phyloP scores from a whole-genome alignment of 2,329 filamentous ascomycete species.

The Penicillium verrucosum region DNA sequence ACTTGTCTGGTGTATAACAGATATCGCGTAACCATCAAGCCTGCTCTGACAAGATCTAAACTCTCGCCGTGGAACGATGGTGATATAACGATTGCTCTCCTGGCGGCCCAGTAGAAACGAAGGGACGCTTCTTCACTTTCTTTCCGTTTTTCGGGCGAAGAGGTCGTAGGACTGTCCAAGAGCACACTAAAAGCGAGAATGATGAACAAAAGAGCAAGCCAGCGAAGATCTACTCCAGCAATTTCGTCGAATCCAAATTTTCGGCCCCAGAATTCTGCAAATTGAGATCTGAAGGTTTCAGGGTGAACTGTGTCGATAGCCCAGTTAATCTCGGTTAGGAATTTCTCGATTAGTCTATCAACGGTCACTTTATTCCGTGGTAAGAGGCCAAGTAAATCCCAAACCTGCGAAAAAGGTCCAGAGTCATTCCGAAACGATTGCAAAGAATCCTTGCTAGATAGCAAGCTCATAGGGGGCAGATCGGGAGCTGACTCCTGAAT shows the following conservation, averaged over 20 bases:
- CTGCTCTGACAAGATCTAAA: conserved; percentile 41
- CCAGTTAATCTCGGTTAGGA: conserved; percentile 39
- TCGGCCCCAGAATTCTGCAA: conserved; percentile 40
- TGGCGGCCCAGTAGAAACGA: conserved; percentile 43
- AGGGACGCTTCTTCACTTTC: conserved; percentile 40
- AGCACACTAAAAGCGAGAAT: conserved; percentile 42
- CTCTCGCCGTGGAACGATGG: conserved; percentile 45
- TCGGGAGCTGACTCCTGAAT: conserved; percentile 30
- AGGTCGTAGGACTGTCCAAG: conserved; percentile 33
- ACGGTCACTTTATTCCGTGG: conserved; percentile 40
- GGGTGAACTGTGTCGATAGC: conserved; percentile 39
- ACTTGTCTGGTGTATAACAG: conserved; percentile 40
- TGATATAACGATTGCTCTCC: conserved; percentile 42
- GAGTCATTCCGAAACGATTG: conserved; percentile 27
- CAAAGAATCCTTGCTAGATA: conserved; percentile 18
- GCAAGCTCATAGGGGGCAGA: conserved; percentile 21
- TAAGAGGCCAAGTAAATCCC: conserved; percentile 42
- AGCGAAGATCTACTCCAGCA: conserved; percentile 40
- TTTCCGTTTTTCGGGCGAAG: conserved; percentile 35
- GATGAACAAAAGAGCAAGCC: conserved; percentile 44
- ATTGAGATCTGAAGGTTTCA: conserved; percentile 34
- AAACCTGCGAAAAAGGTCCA: conserved; percentile 38
- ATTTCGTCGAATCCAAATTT: conserved; percentile 43
- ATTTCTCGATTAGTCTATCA: conserved; percentile 35
- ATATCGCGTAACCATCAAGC: conserved; percentile 40